Conservation (phyloP, 2,329 filamentous ascomycete genomes). For the Cytospora leucostoma region DNA sequence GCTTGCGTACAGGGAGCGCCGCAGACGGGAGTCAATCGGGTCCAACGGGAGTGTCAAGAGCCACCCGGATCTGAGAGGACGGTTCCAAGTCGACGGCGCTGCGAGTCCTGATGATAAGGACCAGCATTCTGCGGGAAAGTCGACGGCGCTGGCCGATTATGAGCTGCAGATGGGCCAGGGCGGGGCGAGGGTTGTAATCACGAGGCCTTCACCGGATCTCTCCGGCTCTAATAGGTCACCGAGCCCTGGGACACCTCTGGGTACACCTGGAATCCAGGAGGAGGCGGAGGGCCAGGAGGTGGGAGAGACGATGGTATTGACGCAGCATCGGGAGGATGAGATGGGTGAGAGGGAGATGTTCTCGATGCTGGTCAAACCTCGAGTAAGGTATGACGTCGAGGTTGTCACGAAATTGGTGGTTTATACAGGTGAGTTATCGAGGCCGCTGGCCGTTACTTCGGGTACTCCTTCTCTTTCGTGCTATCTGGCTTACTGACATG, state of each 20-base stretch:
- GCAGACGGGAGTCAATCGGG: slow-evolving; percentile 55
- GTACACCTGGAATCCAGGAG: slow-evolving; percentile 23
- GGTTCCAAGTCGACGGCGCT: slow-evolving; percentile 33
- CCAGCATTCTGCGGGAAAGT: slow-evolving; percentile 38
- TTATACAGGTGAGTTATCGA: slow-evolving; percentile 70
- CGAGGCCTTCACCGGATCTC: slow-evolving; percentile 31
- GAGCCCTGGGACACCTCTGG: slow-evolving; percentile 29
- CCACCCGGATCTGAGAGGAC: slow-evolving; percentile 43
- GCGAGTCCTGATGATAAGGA: slow-evolving; percentile 44
- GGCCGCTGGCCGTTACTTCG: neutral
- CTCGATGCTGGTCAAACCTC: slow-evolving; percentile 76
- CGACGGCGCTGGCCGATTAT: slow-evolving; percentile 58
- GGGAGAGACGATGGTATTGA: slow-evolving; percentile 34
- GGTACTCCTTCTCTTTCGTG: slow-evolving; percentile 1
- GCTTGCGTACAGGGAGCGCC: slow-evolving; percentile 79
- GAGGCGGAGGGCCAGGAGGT: slow-evolving; percentile 35
- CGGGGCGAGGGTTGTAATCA: slow-evolving; percentile 41
- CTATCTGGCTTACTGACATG: neutral
- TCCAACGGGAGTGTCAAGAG: slow-evolving; percentile 52
- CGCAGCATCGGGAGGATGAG: slow-evolving; percentile 47
- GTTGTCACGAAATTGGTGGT: slow-evolving; percentile 96
- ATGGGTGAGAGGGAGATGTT: slow-evolving; percentile 79
- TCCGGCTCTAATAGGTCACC: slow-evolving; percentile 14
- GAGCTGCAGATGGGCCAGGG: slow-evolving; percentile 75
- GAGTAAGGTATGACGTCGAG: slow-evolving; percentile 96